Evolutionary conservation across 345 rosid genomes (phyloP).

Genomic region (Chamaenerion angustifolium): DNA sequence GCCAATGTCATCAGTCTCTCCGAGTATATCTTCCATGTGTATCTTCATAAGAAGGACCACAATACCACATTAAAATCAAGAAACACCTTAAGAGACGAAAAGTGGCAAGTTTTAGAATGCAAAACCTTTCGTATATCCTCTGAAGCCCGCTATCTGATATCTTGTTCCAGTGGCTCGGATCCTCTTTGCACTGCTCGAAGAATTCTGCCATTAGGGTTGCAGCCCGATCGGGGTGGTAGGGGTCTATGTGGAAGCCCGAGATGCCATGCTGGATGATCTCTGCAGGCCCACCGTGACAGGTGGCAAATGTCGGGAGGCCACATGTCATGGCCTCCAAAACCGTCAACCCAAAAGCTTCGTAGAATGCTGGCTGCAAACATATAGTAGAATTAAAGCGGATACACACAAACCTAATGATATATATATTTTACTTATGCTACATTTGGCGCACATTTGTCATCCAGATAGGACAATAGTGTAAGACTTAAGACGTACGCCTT

Average conservation of each 20-base stretch:
- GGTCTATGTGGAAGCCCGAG: slow-evolving; percentile 94
- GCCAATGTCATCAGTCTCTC: slow-evolving; percentile 89
- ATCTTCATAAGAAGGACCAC: slow-evolving; percentile 42
- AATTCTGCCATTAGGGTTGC: slow-evolving; percentile 45
- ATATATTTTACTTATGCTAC: too few relatives aligned
- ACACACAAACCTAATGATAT: neutral
- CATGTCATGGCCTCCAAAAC: slow-evolving; percentile 98
- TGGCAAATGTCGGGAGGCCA: slow-evolving; percentile 93
- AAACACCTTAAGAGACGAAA: neutral
- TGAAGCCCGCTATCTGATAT: slow-evolving; percentile 66
- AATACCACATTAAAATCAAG: neutral
- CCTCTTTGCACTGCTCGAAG: slow-evolving; percentile 60
- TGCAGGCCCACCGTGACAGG: slow-evolving; percentile 93
- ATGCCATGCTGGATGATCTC: slow-evolving; percentile 75
- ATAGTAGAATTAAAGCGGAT: neutral
- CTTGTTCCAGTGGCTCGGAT: slow-evolving; percentile 64
- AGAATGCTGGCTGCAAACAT: slow-evolving; percentile 72
- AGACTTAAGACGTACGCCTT: too few relatives aligned
- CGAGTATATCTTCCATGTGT: slow-evolving; percentile 93
- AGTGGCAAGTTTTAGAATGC: neutral
- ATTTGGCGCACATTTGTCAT: too few relatives aligned
- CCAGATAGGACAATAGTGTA: too few relatives aligned
- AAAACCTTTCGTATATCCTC: slow-evolving; percentile 73
- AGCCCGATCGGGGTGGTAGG: slow-evolving; percentile 81
- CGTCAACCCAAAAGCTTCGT: slow-evolving; percentile 96